Conservation (phyloP, 2,329 filamentous ascomycete species). For the Verticillium dahliae region DNA sequence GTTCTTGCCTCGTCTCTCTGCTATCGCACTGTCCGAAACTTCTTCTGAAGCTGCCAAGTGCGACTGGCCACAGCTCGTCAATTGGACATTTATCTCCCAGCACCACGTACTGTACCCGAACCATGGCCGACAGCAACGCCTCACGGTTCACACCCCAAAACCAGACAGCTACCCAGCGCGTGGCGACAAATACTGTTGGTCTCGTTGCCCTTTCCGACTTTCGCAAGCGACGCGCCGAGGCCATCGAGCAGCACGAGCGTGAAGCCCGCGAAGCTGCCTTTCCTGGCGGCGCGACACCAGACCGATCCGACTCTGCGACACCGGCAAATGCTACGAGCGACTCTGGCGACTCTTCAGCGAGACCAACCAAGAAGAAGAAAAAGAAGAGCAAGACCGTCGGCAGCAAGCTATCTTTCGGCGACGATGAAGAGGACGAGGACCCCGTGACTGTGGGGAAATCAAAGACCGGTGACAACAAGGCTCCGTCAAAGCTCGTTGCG, state of each 20-base stretch:
- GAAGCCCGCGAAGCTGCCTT: slow-evolving; percentile 63
- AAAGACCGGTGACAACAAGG: slow-evolving; percentile 14
- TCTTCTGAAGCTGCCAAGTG: neutral
- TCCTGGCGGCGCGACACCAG: slow-evolving; percentile 34
- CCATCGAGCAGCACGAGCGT: slow-evolving; percentile 83
- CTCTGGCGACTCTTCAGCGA: slow-evolving; percentile 18
- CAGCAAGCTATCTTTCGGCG: slow-evolving; percentile 58
- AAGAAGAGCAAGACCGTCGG: slow-evolving; percentile 35
- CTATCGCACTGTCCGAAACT: neutral
- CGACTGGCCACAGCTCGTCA: neutral
- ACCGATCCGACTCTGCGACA: slow-evolving; percentile 40
- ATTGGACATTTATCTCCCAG: too few relatives aligned
- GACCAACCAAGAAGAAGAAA: slow-evolving; percentile 36
- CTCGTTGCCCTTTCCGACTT: slow-evolving; percentile 90
- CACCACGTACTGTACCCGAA: slow-evolving; percentile 1
- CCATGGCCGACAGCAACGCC: slow-evolving; percentile 33
- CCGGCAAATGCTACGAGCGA: slow-evolving; percentile 35
- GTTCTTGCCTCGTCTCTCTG: neutral
- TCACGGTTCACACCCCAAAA: slow-evolving; percentile 71
- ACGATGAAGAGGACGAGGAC: slow-evolving; percentile 59
- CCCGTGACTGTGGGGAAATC: slow-evolving; percentile 20
- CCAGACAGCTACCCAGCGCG: slow-evolving; percentile 69
- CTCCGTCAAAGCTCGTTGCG: slow-evolving; percentile 47
- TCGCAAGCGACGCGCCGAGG: slow-evolving; percentile 89
- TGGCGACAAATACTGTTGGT: slow-evolving; percentile 83